These are phyloP conservation scores for Wickerhamomyces subpelliculosus DNA, from an alignment of 805 yeast genomes.

Conservation along the genomic window DNA sequence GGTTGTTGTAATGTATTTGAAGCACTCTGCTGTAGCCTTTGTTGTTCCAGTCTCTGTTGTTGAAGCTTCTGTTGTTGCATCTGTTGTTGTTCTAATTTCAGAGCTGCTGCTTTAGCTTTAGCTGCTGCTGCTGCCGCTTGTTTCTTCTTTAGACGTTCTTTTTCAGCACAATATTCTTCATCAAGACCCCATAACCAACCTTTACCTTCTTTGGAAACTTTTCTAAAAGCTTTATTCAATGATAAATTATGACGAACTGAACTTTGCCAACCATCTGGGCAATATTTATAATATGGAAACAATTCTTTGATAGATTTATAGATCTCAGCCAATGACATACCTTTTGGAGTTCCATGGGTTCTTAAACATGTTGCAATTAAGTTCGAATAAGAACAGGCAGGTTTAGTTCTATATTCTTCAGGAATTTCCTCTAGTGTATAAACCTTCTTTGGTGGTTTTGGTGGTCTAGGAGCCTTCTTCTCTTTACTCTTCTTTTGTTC, in stretches of 20 bases:
- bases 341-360: slow-evolving; percentile 56
- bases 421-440: slow-evolving; percentile 85
- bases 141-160: slow-evolving; percentile 65
- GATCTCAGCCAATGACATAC: slow-evolving; percentile 79
- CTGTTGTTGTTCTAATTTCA: slow-evolving; percentile 46
- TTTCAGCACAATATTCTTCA: slow-evolving; percentile 74
- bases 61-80: slow-evolving; percentile 23
- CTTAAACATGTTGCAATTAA: slow-evolving; percentile 75
- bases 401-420: slow-evolving; percentile 77
- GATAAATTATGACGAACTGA: slow-evolving; percentile 87
- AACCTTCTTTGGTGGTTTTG: slow-evolving; percentile 50
- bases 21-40: not conserved
- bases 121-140: slow-evolving; percentile 61
- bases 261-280: slow-evolving; percentile 98
- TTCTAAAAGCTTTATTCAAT: slow-evolving; percentile 76
- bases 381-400: slow-evolving; percentile 72
- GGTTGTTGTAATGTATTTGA: no score
- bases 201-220: slow-evolving; percentile 79
- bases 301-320: slow-evolving; percentile 80
- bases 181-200: slow-evolving; percentile 96
- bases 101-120: slow-evolving; percentile 48
- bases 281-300: slow-evolving; percentile 87
- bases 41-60: slow-evolving; percentile 16
- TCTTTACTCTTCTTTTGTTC: slow-evolving; percentile 32
- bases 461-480: slow-evolving; percentile 44